Evolutionary conservation across 495 filamentous ascomycete genomes (phyloP).

Genomic region (Xylaria longipes): DNA sequence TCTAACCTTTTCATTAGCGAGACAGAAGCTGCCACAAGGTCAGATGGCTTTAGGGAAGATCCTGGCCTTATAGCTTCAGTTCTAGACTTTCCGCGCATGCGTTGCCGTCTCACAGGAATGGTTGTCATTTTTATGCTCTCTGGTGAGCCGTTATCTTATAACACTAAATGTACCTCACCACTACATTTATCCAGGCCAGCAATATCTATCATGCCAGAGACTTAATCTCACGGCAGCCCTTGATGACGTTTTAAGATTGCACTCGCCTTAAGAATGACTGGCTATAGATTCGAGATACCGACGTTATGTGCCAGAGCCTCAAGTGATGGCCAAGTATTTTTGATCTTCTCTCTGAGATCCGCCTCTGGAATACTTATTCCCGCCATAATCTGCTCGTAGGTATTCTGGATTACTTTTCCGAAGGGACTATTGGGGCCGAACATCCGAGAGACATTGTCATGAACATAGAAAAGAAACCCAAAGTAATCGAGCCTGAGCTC

Average conservation of each 20-base stretch:
- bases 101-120: too few relatives aligned
- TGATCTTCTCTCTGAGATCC: constrained; percentile 19
- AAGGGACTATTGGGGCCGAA: constrained; percentile 24
- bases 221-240: background rate
- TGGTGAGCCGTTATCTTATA: background rate
- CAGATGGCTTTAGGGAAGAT: background rate
- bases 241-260: background rate
- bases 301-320: constrained; percentile 12
- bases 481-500: constrained; percentile 21
- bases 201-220: background rate
- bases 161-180: background rate
- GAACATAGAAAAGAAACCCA: constrained; percentile 26
- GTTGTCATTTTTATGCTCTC: background rate
- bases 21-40: background rate
- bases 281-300: background rate
- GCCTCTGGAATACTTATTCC: constrained; percentile 9
- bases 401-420: constrained; percentile 21
- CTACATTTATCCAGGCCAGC: background rate
- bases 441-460: constrained; percentile 17
- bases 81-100: background rate
- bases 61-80: background rate
- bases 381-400: constrained; percentile 22
- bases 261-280: background rate
- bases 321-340: constrained; percentile 13
- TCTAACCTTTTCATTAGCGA: background rate